Conservation (phyloP, 2,329 filamentous ascomycete genomes). For the Fusarium sacchari region DNA sequence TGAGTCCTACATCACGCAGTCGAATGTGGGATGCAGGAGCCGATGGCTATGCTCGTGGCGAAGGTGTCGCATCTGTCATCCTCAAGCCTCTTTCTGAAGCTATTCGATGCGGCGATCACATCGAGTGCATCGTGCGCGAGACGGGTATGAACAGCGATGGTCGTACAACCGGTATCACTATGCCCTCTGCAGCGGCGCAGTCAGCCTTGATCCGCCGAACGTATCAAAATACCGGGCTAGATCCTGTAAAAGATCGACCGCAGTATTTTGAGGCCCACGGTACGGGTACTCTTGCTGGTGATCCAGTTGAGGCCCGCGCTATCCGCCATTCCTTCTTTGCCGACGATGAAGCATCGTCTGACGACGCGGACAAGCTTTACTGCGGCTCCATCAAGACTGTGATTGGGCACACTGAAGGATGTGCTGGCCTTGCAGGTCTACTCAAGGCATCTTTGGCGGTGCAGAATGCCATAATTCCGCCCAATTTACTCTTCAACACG, state of each 20-base stretch:
- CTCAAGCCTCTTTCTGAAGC: slow-evolving; percentile 16
- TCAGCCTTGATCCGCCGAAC: neutral
- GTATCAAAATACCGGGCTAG: neutral
- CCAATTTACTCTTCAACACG: slow-evolving; percentile 56
- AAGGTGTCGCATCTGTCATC: slow-evolving; percentile 13
- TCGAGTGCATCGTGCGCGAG: slow-evolving; percentile 36
- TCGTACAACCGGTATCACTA: neutral
- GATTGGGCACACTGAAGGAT: neutral
- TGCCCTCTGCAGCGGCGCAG: neutral
- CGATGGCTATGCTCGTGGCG: slow-evolving; percentile 17
- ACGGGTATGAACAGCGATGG: slow-evolving; percentile 5
- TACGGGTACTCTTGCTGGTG: neutral
- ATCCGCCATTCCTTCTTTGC: neutral
- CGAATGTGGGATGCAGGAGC: slow-evolving; percentile 24
- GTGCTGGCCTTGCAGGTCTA: neutral
- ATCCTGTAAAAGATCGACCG: neutral
- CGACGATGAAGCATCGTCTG: neutral
- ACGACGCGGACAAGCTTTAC: neutral
- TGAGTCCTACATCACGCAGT: slow-evolving; percentile 8
- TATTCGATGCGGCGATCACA: slow-evolving; percentile 59
- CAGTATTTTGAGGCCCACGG: slow-evolving; percentile 13
- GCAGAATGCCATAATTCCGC: neutral
- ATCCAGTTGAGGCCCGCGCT: neutral
- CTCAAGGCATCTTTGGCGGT: neutral
- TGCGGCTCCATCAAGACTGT: slow-evolving; percentile 5